Percentiles rank a stretch among this genome's conserved stretches.
Conservation (phyloP, 2,329 filamentous ascomycete species). For the Fusarium concolor region DNA sequence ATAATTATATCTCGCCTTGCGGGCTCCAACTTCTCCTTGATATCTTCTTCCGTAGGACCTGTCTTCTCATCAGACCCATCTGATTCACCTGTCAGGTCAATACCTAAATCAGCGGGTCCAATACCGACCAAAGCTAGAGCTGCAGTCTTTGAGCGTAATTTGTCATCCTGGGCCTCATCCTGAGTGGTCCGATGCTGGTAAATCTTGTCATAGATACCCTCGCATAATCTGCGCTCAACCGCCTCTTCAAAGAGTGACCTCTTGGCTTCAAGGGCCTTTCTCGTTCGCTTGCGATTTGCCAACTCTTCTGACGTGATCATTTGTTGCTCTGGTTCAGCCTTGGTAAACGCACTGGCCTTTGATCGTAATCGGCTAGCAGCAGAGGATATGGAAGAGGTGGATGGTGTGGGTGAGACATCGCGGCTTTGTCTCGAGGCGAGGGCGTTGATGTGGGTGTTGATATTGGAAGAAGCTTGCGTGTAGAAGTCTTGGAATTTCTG, state of each 20-base stretch:
- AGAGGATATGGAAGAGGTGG: slow-evolving; percentile 66
- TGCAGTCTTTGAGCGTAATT: slow-evolving; percentile 92
- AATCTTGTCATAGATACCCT: slow-evolving; percentile 86
- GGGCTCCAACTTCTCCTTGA: slow-evolving; percentile 76
- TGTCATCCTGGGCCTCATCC: slow-evolving; percentile 95
- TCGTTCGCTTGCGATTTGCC: slow-evolving; percentile 79
- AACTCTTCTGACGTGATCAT: slow-evolving; percentile 94
- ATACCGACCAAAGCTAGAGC: slow-evolving; percentile 93
- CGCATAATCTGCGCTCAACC: slow-evolving; percentile 86
- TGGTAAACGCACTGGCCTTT: slow-evolving; percentile 66
- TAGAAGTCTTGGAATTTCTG: slow-evolving; percentile 97
- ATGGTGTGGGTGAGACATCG: slow-evolving; percentile 67
- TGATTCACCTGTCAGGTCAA: slow-evolving; percentile 74
- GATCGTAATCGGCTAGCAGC: slow-evolving; percentile 67
- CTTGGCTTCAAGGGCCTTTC: slow-evolving; percentile 83
- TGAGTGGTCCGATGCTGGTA: slow-evolving; percentile 92
- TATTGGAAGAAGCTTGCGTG: slow-evolving; percentile 79
- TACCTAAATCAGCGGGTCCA: slow-evolving; percentile 83
- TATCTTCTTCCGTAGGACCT: slow-evolving; percentile 72
- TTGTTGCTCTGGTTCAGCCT: slow-evolving; percentile 71
- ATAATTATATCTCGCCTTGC: slow-evolving; percentile 76
- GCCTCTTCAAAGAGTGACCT: slow-evolving; percentile 85
- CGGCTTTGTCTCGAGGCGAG: slow-evolving; percentile 81
- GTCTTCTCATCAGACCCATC: slow-evolving; percentile 67
- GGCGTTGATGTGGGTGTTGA: slow-evolving; percentile 86